Evolutionary conservation across 2,329 filamentous ascomycete species (phyloP), one percentile per base, ranked within the genome.

Genomic region (Alternaria gaisen): DNA sequence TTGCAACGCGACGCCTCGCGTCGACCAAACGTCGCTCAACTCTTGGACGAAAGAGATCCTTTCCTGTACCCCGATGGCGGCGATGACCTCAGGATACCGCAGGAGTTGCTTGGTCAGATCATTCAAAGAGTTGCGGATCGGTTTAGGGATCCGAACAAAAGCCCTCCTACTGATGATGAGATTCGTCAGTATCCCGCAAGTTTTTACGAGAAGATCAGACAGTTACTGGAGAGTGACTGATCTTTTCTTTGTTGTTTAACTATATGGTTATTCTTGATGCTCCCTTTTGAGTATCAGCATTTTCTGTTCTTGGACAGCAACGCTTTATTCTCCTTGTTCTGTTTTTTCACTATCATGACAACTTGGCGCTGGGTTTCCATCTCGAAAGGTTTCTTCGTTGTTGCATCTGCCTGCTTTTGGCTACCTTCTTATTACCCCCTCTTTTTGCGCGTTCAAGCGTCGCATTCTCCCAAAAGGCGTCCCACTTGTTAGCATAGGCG

Each of bases 51-150:
- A n/a, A 72, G 78, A 8, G 86, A 90, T 67, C 80, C 82, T 3
- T 90, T 87, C 67, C 71, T 89, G 56, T 84, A 87, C 64, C 87
- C 88, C 0, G 87, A 88, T 44, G 38, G 80, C 75, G 58, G 84
- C 83, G 53, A 82, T 75, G 59, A 85, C 84, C 64, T 86, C 77
- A 12, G 83, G 4, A 80, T 80, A 22, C 70, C 75, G 2, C 71
- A 88, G 71, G 86, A 88, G n/a, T 79, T 89, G 71, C 79, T 90
- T 5, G 83, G 81, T 2, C 83, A 87, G 64, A 86, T 90, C 32
- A 82, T 90, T 64, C 81, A 82, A 53, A 85, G 86, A 48, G 86
- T 90, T 16, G 83, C 87, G 4, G 84, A 87, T 61, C 83, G 88
- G 64, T 89, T 87, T 70, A 79, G 83, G 30, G 84, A 85, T 67